These are phyloP conservation scores for Penicillium sp. DNA, from an alignment of 2,329 filamentous ascomycete genomes.

Conservation along the genomic window DNA sequence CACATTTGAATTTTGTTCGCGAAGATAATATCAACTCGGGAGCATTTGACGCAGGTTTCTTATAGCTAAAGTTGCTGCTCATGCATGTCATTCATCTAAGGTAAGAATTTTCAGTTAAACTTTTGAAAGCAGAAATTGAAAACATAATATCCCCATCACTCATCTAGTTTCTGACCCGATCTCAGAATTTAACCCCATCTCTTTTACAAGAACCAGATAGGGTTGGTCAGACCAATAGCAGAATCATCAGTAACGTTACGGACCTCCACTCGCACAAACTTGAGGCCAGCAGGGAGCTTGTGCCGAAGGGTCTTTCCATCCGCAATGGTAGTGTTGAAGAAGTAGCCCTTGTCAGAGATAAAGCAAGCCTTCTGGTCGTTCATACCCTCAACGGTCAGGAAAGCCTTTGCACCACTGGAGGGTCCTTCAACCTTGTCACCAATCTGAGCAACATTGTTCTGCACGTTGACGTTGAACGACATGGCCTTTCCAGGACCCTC, in stretches of 20 bases:
- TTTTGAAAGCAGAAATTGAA: neutral
- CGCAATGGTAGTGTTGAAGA: conserved; percentile 14
- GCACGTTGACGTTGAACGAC: conserved; percentile 11
- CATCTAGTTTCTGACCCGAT: neutral
- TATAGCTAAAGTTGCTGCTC: neutral
- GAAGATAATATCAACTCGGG: no score
- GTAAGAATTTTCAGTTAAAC: neutral
- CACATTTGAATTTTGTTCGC: no score
- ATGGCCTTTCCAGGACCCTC: conserved; percentile 21
- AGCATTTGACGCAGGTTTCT: no score
- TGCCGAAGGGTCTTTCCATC: conserved; percentile 5
- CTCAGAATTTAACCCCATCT: neutral
- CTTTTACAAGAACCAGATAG: conserved; percentile 14
- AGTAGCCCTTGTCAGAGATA: conserved; percentile 18
- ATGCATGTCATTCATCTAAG: neutral
- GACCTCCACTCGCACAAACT: conserved; percentile 21
- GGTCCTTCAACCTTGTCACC: neutral
- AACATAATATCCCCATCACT: neutral
- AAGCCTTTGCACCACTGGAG: neutral
- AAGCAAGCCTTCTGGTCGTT: conserved; percentile 14
- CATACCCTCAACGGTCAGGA: conserved; percentile 12
- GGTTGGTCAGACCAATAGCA: conserved; percentile 22
- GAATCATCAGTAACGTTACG: conserved; percentile 13
- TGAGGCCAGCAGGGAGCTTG: neutral
- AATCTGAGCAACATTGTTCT: neutral